These are phyloP conservation scores for Theobroma cacao DNA, from an alignment of 345 rosid genomes.

Conservation along the genomic window DNA sequence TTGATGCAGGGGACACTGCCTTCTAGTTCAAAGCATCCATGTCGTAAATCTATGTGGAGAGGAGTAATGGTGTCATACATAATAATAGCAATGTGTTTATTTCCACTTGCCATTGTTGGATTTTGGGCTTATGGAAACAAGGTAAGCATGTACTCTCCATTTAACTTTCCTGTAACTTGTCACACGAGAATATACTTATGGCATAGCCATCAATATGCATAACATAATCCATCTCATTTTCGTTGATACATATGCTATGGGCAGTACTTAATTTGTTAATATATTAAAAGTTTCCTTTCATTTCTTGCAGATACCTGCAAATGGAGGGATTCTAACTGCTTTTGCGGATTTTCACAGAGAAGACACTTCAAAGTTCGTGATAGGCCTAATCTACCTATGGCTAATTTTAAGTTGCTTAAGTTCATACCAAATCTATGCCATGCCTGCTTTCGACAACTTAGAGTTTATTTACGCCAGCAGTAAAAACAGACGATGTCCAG, in stretches of 20 bases:
- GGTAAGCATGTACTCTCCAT: slow-evolving; percentile 18
- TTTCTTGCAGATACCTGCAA: slow-evolving; percentile 22
- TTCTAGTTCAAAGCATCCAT: slow-evolving; percentile 22
- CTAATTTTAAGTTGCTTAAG: slow-evolving; percentile 30
- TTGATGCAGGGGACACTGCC: slow-evolving; percentile 56
- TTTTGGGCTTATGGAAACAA: slow-evolving; percentile 57
- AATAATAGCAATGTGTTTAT: slow-evolving; percentile 23
- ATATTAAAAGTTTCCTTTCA: neutral
- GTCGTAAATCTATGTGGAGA: slow-evolving; percentile 47
- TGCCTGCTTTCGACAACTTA: slow-evolving; percentile 56
- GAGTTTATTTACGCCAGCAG: slow-evolving; percentile 26
- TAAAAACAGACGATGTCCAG: slow-evolving; percentile 24
- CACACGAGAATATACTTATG: no score
- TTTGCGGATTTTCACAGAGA: slow-evolving; percentile 22
- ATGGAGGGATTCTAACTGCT: slow-evolving; percentile 36
- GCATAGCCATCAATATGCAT: no score
- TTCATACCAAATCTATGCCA: slow-evolving; percentile 52
- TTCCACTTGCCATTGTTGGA: slow-evolving; percentile 37
- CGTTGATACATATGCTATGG: neutral
- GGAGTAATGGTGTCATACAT: slow-evolving; percentile 38
- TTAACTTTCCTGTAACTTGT: neutral
- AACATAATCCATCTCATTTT: neutral
- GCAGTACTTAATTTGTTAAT: neutral
- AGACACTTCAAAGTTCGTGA: slow-evolving; percentile 22
- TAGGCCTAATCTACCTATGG: slow-evolving; percentile 25